Evolutionary conservation across 805 yeast genomes (phyloP).

Genomic region (Metschnikowia drakensbergensis): DNA sequence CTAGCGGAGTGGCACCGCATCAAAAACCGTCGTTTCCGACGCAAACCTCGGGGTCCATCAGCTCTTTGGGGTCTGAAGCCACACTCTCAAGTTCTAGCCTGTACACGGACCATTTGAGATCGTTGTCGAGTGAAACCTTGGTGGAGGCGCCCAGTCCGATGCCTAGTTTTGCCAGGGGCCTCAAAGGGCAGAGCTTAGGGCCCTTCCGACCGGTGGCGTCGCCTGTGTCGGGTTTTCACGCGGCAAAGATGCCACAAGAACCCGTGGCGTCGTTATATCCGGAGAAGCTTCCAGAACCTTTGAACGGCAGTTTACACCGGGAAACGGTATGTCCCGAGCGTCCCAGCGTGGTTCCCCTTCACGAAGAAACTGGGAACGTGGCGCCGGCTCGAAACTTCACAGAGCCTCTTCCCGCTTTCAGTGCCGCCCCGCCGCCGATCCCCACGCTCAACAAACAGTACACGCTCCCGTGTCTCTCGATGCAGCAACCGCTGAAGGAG

Average conservation of each 20-base stretch:
- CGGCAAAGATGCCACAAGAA: no score
- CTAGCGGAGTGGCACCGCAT: neutral
- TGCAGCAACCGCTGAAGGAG: neutral
- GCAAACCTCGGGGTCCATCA: constrained; percentile 20
- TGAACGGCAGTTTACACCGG: no score
- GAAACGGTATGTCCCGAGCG: constrained; percentile 1
- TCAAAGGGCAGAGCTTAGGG: no score
- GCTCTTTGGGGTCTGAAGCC: constrained; percentile 28
- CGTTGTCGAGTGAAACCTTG: constrained; percentile 30
- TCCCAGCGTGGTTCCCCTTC: constrained; percentile 16
- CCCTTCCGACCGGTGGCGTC: neutral
- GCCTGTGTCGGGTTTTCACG: neutral
- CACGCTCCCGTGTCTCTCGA: constrained; percentile 9
- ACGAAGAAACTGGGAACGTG: neutral
- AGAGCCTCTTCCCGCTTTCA: neutral
- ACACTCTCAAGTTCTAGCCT: constrained; percentile 7
- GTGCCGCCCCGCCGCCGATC: neutral
- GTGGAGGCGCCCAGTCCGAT: constrained; percentile 26
- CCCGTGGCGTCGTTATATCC: no score
- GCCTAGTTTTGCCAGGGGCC: neutral
- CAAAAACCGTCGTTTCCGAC: neutral
- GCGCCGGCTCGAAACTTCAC: neutral
- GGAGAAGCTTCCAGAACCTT: no score
- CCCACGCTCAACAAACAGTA: constrained; percentile 13
- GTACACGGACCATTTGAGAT: constrained; percentile 16